These are phyloP conservation scores for Thalassiosira delicatula DNA, from an alignment of 352 stramenopile species.

Conservation along the genomic window DNA sequence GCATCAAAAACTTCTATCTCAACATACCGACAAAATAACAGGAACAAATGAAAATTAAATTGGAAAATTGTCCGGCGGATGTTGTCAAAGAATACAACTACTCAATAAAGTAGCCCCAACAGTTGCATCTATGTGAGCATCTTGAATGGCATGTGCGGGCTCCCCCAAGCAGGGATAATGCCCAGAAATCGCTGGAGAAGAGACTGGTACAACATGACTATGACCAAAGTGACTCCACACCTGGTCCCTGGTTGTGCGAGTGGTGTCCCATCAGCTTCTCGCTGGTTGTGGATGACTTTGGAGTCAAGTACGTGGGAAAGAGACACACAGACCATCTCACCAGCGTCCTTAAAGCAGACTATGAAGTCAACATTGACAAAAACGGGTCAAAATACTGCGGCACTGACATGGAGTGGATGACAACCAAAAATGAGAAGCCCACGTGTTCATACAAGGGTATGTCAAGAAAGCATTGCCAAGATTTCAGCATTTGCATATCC, in stretches of 20 bases:
- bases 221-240: neutral
- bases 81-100: too few species aligned
- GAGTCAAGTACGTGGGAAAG: slow-evolving; percentile 6
- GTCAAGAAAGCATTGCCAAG: slow-evolving; percentile 6
- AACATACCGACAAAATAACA: too few species aligned
- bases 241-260: neutral
- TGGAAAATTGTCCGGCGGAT: too few species aligned
- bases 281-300: slow-evolving; percentile 16
- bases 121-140: slow-evolving; percentile 34
- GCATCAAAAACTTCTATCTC: too few species aligned
- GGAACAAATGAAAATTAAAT: too few species aligned
- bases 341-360: neutral
- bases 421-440: neutral
- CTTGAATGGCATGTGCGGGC: slow-evolving; percentile 58
- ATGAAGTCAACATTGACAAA: neutral
- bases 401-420: neutral
- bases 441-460: slow-evolving; percentile 49
- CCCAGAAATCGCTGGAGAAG: slow-evolving; percentile 7
- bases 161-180: slow-evolving; percentile 43
- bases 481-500: slow-evolving; percentile 30
- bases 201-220: neutral
- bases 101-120: too few species aligned
- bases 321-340: neutral
- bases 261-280: slow-evolving; percentile 2
- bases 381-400: neutral